Percentiles rank a stretch among this genome's conserved stretches.
Conservation (phyloP, 2,329 filamentous ascomycete species). For the Gyromitra esculenta region DNA sequence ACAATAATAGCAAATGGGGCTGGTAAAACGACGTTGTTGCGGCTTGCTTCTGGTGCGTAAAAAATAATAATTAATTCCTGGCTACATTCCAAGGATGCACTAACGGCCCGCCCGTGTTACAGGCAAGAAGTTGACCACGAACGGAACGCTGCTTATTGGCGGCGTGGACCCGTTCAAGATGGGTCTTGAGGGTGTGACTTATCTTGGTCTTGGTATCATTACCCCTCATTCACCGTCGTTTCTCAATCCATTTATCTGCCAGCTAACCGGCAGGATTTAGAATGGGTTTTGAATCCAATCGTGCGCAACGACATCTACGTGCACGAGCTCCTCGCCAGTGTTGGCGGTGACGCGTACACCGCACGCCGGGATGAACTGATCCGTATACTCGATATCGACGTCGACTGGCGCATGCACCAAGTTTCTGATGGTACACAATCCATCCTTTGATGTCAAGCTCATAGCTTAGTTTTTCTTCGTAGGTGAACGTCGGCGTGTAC, state of each 20-base stretch:
- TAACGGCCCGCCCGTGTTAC: not conserved
- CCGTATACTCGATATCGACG: slow-evolving; percentile 87
- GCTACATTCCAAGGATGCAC: not conserved
- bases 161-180: slow-evolving; percentile 92
- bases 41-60: slow-evolving; percentile 74
- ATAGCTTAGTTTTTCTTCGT: not conserved
- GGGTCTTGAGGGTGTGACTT: slow-evolving; percentile 90
- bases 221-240: not conserved
- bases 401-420: slow-evolving; percentile 92
- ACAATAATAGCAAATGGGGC: slow-evolving; percentile 76
- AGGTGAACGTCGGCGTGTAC: slow-evolving; percentile 84
- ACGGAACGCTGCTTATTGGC: slow-evolving; percentile 76
- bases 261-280: slow-evolving; percentile 60
- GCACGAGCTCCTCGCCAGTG: slow-evolving; percentile 80
- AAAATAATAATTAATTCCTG: not conserved
- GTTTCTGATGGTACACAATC: slow-evolving; percentile 74
- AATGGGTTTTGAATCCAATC: slow-evolving; percentile 98
- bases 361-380: slow-evolving; percentile 87
- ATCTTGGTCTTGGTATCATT: slow-evolving; percentile 75
- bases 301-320: slow-evolving; percentile 96
- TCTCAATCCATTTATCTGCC: not conserved
- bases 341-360: slow-evolving; percentile 86
- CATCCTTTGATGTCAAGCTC: not conserved
- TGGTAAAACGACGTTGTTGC: slow-evolving; percentile 95
- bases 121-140: slow-evolving; percentile 90